A percentile compares a stretch with the other conserved stretches of the same genome.
Evolutionary conservation across 2,329 filamentous ascomycete species (phyloP).

Genomic region (Exophiala sp.): DNA sequence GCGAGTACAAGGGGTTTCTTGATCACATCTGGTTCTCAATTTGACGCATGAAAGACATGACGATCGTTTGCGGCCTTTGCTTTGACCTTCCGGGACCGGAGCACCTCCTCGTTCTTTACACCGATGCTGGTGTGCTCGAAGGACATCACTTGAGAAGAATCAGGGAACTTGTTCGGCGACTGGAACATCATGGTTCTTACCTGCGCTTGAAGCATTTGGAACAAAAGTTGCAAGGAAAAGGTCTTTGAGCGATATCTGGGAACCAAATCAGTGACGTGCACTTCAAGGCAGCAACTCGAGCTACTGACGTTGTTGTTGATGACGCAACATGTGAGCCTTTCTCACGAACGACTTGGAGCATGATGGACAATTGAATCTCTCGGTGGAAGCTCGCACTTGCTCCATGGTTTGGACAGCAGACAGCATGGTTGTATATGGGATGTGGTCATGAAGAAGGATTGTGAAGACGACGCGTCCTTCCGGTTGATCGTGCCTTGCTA

Average conservation of each 20-base stretch:
- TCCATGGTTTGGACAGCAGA: conserved; percentile 12
- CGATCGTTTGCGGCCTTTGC: conserved; percentile 24
- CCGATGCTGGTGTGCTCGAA: conserved; percentile 25
- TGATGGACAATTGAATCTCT: conserved; percentile 18
- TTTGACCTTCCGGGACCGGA: conserved; percentile 24
- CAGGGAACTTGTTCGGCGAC: not conserved
- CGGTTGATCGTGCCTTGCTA: no score
- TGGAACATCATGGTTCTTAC: conserved; percentile 1
- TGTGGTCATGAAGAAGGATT: no score
- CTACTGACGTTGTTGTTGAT: conserved; percentile 25
- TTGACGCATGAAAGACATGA: conserved; percentile 26
- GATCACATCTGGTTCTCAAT: conserved; percentile 23
- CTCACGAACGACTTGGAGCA: conserved; percentile 21
- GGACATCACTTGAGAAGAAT: conserved; percentile 17
- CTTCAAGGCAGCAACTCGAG: not conserved
- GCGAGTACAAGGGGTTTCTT: conserved; percentile 22
- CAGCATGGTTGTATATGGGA: not conserved
- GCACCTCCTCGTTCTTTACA: conserved; percentile 25
- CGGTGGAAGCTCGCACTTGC: conserved; percentile 10
- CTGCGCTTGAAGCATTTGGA: conserved; percentile 26
- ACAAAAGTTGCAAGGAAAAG: conserved; percentile 24
- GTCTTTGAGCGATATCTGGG: conserved; percentile 22
- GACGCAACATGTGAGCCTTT: conserved; percentile 26
- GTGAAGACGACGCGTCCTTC: no score
- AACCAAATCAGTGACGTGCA: not conserved